phyloP scores from a whole-genome alignment of 768 basidiomycete genomes.

The Podaxis sp. region DNA sequence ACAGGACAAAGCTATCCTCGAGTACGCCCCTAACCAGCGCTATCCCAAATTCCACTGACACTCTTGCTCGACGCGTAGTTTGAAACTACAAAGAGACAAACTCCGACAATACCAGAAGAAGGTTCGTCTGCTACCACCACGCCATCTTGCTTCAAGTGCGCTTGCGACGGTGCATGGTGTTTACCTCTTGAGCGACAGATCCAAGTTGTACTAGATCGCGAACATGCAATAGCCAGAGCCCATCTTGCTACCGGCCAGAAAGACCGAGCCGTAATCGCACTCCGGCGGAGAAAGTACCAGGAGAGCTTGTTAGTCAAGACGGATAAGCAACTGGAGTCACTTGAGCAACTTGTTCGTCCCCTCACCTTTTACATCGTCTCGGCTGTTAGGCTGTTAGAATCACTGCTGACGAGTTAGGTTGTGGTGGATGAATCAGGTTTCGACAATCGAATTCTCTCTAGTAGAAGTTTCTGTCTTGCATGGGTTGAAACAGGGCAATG shows the following conservation, averaged over 20 bases:
- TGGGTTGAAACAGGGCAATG: conserved; percentile 90
- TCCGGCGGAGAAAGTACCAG: conserved; percentile 92
- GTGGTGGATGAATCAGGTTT: conserved; percentile 53
- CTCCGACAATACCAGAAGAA: conserved; percentile 93
- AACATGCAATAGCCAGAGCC: conserved; percentile 83
- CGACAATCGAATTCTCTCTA: conserved; percentile 93
- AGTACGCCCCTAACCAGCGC: conserved; percentile 51
- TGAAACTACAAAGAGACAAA: conserved; percentile 96
- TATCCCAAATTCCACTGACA: conserved; percentile 12
- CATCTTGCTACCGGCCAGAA: conserved; percentile 81
- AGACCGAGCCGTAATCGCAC: conserved; percentile 80
- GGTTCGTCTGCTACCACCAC: conserved; percentile 37
- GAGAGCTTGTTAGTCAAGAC: conserved; percentile 84
- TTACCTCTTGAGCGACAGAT: conserved; percentile 48
- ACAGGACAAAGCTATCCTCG: conserved; percentile 92
- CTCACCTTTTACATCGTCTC: background rate
- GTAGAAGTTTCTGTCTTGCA: conserved; percentile 91
- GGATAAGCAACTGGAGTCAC: conserved; percentile 80
- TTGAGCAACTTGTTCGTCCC: conserved; percentile 76
- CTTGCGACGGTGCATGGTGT: background rate
- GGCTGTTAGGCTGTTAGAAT: background rate
- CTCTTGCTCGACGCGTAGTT: conserved; percentile 40
- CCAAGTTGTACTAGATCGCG: conserved; percentile 79
- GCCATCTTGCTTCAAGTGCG: background rate
- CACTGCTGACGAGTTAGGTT: background rate